Evolutionary conservation across 78 protist species (phyloP).

Genomic region (Guillardia theta): DNA sequence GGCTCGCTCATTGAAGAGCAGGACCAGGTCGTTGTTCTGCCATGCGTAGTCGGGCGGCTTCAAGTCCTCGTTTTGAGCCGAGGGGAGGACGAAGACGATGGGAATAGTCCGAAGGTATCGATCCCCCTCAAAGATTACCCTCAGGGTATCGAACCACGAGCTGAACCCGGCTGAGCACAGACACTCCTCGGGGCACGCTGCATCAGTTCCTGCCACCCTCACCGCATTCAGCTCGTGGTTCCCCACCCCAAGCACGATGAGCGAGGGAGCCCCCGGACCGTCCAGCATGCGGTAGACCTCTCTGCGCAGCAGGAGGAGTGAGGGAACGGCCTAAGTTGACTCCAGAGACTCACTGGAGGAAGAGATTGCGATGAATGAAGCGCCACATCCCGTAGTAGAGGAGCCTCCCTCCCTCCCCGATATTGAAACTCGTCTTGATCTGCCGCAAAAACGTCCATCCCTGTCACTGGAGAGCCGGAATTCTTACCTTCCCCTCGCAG

Average conservation of each 20-base stretch:
- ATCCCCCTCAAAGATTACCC: not conserved
- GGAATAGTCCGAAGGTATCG: not conserved
- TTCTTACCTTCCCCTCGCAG: not conserved
- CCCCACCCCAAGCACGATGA: not conserved
- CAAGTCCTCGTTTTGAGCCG: not conserved
- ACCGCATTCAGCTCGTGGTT: not conserved
- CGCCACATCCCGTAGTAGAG: not conserved
- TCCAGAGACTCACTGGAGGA: not conserved
- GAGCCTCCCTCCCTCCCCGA: too few relatives aligned
- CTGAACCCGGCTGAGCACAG: not conserved
- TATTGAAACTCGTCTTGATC: too few relatives aligned
- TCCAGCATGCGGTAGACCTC: not conserved
- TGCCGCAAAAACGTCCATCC: too few relatives aligned
- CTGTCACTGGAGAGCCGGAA: too few relatives aligned
- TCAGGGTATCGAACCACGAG: not conserved
- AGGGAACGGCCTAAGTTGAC: not conserved
- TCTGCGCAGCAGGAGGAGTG: not conserved
- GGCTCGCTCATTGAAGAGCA: not conserved
- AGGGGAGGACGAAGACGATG: not conserved
- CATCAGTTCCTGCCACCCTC: not conserved
- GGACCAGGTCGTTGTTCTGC: not conserved
- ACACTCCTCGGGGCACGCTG: not conserved
- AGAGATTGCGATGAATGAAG: not conserved
- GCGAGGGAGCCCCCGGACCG: not conserved
- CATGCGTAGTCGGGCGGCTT: not conserved